Evolutionary conservation across 768 basidiomycete species (phyloP), one percentile per base, ranked within the genome.

Genomic region (Coprinopsis cinerea): DNA sequence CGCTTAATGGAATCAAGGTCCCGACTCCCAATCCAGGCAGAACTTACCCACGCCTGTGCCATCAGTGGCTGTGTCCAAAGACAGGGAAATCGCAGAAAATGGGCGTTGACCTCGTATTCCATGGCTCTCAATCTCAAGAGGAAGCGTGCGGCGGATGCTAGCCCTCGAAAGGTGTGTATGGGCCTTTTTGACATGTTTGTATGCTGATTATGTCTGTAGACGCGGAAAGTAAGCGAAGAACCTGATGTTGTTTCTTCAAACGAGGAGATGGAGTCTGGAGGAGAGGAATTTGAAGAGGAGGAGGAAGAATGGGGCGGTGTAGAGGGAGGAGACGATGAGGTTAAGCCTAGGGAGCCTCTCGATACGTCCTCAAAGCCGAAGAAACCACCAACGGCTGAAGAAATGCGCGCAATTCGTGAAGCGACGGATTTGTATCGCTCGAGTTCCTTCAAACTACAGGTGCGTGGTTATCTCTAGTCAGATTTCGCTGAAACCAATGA

Each of bases 391-490:
- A 81, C 80, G 15, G 83, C 83, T 40, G 77, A 80, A 51, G 88
- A 92, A 62, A 68, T 92, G 39, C 73, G 81, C 48, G 67, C 65
- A 4, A 82, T 92, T 54, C 85, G 83, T 59, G 88, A 88, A 54
- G 85, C 85, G 14, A 73, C 76, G 22, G 79, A 88, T 49, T 69
- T 92, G 18, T 91, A 82, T 63, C 75, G 78, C 57, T 92, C 90
- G 0, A 84, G 73, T 48, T 79, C 86, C 2, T 93, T 94, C 72
- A 89, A 90, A 57, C 74, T 94, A 7, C 89, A 93, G 76, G 88
- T 87, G 24, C 34, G n/a, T 1, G 23, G 23, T 37, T 20, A 3
- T 9, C 30, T 26, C 30, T 41, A 2, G 43, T 30, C 17, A 14
- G 13, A 39, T 9, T 6, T 6, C 17, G n/a, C 50, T 22, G 17